A percentile compares a stretch with the other conserved stretches of the same genome.
phyloP scores from a whole-genome alignment of 2,329 filamentous ascomycete genomes.

The Fonsecaea pedrosoi region DNA sequence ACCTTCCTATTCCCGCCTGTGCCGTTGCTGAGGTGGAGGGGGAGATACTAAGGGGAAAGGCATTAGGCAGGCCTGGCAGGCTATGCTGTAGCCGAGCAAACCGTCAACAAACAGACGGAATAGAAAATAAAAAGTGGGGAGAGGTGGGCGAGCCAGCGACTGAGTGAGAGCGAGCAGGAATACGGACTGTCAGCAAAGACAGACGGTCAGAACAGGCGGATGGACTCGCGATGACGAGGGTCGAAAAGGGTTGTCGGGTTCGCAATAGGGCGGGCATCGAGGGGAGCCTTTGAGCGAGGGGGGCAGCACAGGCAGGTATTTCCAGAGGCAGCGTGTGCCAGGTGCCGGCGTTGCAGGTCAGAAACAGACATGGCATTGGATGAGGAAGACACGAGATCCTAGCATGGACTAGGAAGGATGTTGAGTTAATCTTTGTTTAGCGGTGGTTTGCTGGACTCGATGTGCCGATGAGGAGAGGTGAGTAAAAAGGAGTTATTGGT shows the following conservation, averaged over 20 bases:
- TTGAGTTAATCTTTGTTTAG: constrained; percentile 18
- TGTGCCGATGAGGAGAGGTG: constrained; percentile 12
- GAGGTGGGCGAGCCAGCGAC: not conserved
- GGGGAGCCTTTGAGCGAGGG: constrained; percentile 3
- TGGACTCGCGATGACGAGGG: not conserved
- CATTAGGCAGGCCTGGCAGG: not conserved
- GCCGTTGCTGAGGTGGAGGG: constrained; percentile 7
- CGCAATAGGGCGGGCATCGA: constrained; percentile 12
- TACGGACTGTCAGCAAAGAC: constrained; percentile 16
- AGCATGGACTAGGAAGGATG: constrained; percentile 2
- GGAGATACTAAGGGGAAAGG: not conserved
- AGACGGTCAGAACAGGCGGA: not conserved
- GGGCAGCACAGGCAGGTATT: no score
- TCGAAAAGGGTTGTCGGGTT: constrained; percentile 7
- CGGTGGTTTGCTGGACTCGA: not conserved
- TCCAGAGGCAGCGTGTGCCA: constrained; percentile 4
- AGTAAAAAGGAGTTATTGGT: constrained; percentile 12
- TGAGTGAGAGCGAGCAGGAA: not conserved
- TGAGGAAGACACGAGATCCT: constrained; percentile 5
- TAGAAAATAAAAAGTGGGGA: constrained; percentile 4
- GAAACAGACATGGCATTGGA: not conserved
- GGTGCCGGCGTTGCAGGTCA: constrained; percentile 8
- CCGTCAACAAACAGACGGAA: constrained; percentile 18
- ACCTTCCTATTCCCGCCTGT: constrained; percentile 7
- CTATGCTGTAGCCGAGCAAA: constrained; percentile 8